Percentiles rank a stretch among this genome's conserved stretches.
phyloP scores from a whole-genome alignment of 306 rosid species.

The Begonia fuchsioides region DNA sequence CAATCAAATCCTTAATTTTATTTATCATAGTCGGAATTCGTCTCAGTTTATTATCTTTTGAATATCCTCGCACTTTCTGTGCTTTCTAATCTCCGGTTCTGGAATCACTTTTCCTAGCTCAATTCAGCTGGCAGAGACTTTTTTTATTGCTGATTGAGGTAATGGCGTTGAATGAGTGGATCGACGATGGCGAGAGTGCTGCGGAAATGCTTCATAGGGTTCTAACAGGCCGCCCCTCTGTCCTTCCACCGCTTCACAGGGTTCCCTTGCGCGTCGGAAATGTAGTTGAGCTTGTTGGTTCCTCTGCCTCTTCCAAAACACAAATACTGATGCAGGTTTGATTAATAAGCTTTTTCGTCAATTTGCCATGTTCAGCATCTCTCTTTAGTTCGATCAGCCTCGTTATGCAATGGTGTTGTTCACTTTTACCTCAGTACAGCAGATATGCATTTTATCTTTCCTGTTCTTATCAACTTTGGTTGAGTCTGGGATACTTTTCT shows the following conservation, averaged over 20 bases:
- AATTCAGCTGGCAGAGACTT: too few relatives aligned
- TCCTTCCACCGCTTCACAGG: constrained; percentile 61
- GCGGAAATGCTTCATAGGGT: constrained; percentile 45
- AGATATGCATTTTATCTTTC: background rate
- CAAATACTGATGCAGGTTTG: constrained; percentile 50
- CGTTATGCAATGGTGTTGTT: background rate
- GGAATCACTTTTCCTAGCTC: too few relatives aligned
- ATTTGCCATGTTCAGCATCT: background rate
- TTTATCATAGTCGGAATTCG: too few relatives aligned
- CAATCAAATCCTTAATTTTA: too few relatives aligned
- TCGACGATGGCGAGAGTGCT: constrained; percentile 50
- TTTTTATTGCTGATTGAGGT: background rate
- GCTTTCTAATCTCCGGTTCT: too few relatives aligned
- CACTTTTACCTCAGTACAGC: background rate
- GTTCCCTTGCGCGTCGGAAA: constrained; percentile 74
- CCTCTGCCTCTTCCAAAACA: constrained; percentile 78
- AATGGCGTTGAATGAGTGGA: constrained; percentile 33
- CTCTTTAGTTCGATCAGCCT: background rate
- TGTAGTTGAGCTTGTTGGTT: constrained; percentile 71
- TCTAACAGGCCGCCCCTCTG: constrained; percentile 31
- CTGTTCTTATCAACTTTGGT: background rate
- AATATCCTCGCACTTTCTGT: too few relatives aligned
- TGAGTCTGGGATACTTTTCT: background rate
- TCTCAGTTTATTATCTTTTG: too few relatives aligned
- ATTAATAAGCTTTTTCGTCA: background rate